phyloP scores from a whole-genome alignment of 768 basidiomycete species.

The Amanita phalloides region DNA sequence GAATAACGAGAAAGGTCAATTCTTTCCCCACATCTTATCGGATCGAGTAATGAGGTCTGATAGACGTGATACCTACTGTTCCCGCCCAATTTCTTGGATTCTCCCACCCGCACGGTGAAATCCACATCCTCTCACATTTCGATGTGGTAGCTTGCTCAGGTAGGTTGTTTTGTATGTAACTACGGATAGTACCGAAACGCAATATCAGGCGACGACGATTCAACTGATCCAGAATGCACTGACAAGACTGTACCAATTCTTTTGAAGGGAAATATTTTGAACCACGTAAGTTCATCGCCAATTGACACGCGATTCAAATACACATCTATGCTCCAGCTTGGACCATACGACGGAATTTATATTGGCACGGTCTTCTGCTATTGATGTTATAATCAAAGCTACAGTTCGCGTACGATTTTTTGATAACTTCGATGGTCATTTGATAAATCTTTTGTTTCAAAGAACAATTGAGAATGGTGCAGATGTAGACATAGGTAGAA shows the following conservation, averaged over 20 bases:
- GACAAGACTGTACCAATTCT: constrained; percentile 45
- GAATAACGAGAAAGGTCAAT: constrained; percentile 26
- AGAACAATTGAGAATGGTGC: no score
- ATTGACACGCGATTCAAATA: neutral
- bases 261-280: constrained; percentile 31
- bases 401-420: no score
- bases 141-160: constrained; percentile 27
- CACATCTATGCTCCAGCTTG: constrained; percentile 21
- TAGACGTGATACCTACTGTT: constrained; percentile 44
- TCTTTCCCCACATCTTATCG: neutral
- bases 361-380: constrained; percentile 38
- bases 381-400: neutral
- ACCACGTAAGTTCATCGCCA: constrained; percentile 31
- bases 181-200: neutral
- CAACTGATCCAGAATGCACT: constrained; percentile 40
- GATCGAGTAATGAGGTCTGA: neutral
- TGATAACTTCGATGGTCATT: no score
- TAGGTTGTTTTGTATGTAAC: constrained; percentile 7
- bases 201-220: constrained; percentile 40
- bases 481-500: no score
- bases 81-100: constrained; percentile 42
- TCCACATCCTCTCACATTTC: constrained; percentile 35
- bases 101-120: constrained; percentile 40
- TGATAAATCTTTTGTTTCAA: no score
- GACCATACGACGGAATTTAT: constrained; percentile 40